Percentiles rank a stretch among this genome's conserved stretches.
Conservation (phyloP, 164 flowering plant species). For the Nymphaea thermarum region DNA sequence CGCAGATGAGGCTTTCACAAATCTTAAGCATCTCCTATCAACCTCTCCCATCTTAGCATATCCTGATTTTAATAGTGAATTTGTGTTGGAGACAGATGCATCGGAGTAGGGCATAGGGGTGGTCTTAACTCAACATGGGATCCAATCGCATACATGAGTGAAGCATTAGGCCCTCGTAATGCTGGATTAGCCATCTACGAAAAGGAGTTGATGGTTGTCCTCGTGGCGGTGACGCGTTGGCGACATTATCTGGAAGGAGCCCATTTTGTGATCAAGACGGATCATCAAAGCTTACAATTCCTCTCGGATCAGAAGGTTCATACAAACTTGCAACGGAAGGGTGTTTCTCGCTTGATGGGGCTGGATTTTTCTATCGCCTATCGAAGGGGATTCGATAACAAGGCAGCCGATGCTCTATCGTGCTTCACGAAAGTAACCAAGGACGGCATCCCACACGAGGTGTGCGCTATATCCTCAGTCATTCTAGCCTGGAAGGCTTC, state of each 20-base stretch:
- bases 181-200: background rate
- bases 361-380: constrained; percentile 1
- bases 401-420: background rate
- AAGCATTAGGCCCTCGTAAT: background rate
- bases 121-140: background rate
- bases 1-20: background rate
- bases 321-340: background rate
- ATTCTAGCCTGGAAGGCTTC: background rate
- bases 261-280: constrained; percentile 1
- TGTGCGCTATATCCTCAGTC: background rate
- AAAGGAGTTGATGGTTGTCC: background rate
- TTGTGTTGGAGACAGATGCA: background rate
- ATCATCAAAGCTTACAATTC: constrained; percentile 4
- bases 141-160: background rate
- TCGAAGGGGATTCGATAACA: constrained; percentile 1
- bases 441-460: background rate
- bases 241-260: background rate
- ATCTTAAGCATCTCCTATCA: background rate
- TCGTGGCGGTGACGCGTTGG: background rate
- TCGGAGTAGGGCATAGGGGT: background rate
- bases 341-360: background rate
- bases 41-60: background rate
- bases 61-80: background rate
- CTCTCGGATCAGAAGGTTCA: background rate
- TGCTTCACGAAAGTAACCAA: background rate